phyloP scores from a whole-genome alignment of 2,329 filamentous ascomycete genomes.

The Harringtonia aguacate region DNA sequence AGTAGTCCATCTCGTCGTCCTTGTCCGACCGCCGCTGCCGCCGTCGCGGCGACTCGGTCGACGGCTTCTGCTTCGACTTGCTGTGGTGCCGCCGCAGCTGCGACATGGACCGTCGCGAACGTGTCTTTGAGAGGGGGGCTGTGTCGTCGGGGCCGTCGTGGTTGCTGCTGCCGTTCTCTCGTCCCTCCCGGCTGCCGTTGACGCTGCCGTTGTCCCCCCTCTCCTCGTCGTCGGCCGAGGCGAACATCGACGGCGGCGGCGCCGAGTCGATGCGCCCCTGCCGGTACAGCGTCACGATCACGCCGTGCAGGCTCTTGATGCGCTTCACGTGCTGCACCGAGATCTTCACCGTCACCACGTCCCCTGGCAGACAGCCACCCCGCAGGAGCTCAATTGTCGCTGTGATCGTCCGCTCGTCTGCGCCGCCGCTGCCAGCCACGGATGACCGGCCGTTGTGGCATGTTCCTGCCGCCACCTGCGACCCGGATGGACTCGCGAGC shows the following conservation, averaged over 20 bases:
- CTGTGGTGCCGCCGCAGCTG: neutral
- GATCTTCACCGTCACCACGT: constrained; percentile 69
- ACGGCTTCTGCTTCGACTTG: neutral
- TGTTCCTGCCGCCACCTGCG: neutral
- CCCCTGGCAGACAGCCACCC: constrained; percentile 77
- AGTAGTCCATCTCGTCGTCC: constrained; percentile 51
- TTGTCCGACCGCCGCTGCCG: neutral
- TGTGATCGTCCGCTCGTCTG: constrained; percentile 70
- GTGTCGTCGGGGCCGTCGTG: too few relatives aligned
- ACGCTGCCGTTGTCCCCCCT: neutral
- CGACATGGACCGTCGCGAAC: too few relatives aligned
- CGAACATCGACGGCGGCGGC: constrained; percentile 39
- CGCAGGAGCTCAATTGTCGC: constrained; percentile 74
- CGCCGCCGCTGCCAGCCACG: constrained; percentile 14
- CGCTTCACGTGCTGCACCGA: constrained; percentile 79
- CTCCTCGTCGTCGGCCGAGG: neutral
- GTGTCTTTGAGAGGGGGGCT: too few relatives aligned
- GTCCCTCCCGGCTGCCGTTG: too few relatives aligned
- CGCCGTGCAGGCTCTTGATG: constrained; percentile 82
- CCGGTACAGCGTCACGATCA: constrained; percentile 86
- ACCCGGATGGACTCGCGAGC: neutral
- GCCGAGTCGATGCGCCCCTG: constrained; percentile 81
- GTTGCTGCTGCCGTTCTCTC: neutral
- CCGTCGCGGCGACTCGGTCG: neutral
- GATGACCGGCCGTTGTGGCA: neutral